Percentiles rank a stretch among this genome's conserved stretches.
Evolutionary conservation across 225 moss, liverwort and hornwort species (phyloP).

Genomic region (Thuidium tamariscinum): DNA sequence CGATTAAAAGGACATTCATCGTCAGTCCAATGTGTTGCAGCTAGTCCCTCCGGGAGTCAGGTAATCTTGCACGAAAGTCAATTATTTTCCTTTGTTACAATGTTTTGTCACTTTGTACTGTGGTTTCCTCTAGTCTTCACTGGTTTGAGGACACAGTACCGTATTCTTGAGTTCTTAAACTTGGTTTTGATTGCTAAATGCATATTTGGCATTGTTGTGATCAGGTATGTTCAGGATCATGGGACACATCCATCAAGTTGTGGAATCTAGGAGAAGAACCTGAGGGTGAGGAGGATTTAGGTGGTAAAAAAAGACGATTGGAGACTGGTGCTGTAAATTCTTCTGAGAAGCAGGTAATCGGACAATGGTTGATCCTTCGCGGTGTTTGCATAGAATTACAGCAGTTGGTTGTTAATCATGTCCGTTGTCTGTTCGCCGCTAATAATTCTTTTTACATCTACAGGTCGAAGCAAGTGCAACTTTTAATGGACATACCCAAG

Average conservation of each 20-base stretch:
- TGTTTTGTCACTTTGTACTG: background rate
- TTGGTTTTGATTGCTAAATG: background rate
- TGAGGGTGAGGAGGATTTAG: slow-evolving; percentile 43
- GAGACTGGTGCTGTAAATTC: slow-evolving; percentile 24
- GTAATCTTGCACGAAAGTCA: background rate
- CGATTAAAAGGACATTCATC: slow-evolving; percentile 57
- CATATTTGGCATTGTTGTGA: background rate
- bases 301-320: slow-evolving; percentile 49
- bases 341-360: slow-evolving; percentile 16
- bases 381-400: too few species aligned
- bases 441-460: background rate
- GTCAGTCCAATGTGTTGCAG: slow-evolving; percentile 67
- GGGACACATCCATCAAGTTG: slow-evolving; percentile 81
- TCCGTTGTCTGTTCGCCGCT: background rate
- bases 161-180: background rate
- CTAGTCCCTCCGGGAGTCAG: slow-evolving; percentile 73
- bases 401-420: background rate
- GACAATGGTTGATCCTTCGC: background rate
- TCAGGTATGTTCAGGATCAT: slow-evolving; percentile 89
- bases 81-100: too few species aligned
- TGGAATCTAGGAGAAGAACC: slow-evolving; percentile 45
- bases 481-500: slow-evolving; percentile 70
- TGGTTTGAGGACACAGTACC: background rate
- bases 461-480: slow-evolving; percentile 49
- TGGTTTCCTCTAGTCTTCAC: background rate